Conservation (phyloP, 192 early-diverging fungal species). For the Coemansia aciculifera region DNA sequence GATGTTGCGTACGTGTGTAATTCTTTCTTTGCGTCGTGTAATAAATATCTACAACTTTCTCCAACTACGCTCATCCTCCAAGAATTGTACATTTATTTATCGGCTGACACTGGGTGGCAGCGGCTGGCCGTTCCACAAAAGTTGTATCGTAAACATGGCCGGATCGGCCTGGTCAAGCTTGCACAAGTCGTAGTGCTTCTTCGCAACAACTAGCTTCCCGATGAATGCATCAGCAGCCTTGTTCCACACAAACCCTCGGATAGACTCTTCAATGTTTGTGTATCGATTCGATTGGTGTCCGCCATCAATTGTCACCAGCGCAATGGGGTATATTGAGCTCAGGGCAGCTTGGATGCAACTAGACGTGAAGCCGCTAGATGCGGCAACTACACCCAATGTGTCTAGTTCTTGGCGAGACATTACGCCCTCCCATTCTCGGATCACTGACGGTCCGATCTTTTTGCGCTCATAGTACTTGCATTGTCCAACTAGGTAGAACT, state of each 20-base stretch:
- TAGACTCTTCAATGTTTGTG: slow-evolving; percentile 1
- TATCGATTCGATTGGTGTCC: neutral
- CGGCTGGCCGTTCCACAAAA: slow-evolving; percentile 48
- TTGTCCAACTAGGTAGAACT: slow-evolving; percentile 42
- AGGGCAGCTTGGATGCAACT: slow-evolving; percentile 24
- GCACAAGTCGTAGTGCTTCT: slow-evolving; percentile 43
- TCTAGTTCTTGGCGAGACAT: slow-evolving; percentile 47
- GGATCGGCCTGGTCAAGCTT: slow-evolving; percentile 28
- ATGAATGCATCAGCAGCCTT: slow-evolving; percentile 40
- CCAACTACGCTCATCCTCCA: neutral
- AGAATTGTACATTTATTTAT: slow-evolving; percentile 1
- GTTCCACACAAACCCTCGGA: slow-evolving; percentile 52
- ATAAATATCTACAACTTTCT: neutral
- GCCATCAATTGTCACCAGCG: slow-evolving; percentile 32
- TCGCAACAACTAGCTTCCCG: slow-evolving; percentile 36
- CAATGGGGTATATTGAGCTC: slow-evolving; percentile 44
- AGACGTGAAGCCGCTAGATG: slow-evolving; percentile 45
- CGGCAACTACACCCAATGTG: slow-evolving; percentile 33
- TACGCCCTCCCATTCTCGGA: slow-evolving; percentile 54
- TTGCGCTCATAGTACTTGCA: slow-evolving; percentile 54
- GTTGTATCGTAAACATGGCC: slow-evolving; percentile 38
- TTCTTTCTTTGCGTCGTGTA: neutral
- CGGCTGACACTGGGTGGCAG: slow-evolving; percentile 5
- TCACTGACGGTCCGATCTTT: slow-evolving; percentile 40
- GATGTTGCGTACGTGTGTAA: neutral